Base-by-base conservation (phyloP, 1,139 yeast species). In the Yamadazyma triangularis region DNA sequence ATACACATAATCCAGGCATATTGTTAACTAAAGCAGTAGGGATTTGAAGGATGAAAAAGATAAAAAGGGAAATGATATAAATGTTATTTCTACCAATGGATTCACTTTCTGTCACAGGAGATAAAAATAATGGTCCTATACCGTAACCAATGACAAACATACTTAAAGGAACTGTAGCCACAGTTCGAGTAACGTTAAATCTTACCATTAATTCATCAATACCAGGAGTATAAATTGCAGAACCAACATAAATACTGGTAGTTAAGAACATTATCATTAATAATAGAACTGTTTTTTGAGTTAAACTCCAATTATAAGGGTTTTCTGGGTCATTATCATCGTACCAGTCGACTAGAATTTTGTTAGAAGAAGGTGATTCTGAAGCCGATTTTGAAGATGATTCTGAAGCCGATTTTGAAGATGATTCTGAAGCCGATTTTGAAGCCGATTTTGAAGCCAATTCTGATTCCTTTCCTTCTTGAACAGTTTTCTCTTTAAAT, bases 201-300 rank as follows among this genome's bases (percentile, higher is more conserved):
- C 53, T 46, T 13, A 30, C 50, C 52, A 44, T 51, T 16, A 64
- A 48, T 21, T 53, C 44, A 4, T 50, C 51, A 15, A 59, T 36
- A 12, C 79, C 80, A 0, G 85, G 82, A 1, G 83, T 70, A 42
- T 72, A 76, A 15, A 77, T 70, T 1, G 84, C 77, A 1, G 83
- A 65, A 4, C 77, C 81, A 67, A 76, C 71, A 44, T 79, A 79
- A 3, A 76, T 77, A 4, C 72, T 58, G 4, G 64, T 51, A 2
- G 83, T 74, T 34, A 78, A 56, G 23, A 73, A 34, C 28, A 67
- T 60, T 18, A 73, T 58, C 34, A 65, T 56, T 6, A 64, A 13
- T 1, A 66, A 51, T 25, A 73, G 60, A 14, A 70, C 31, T 0
- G 54, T 29, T 45, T 73, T 75, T 27, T 56, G 54, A 8, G 34